Base-by-base conservation (phyloP, 345 rosid genomes). In the Luvunga scandens region DNA sequence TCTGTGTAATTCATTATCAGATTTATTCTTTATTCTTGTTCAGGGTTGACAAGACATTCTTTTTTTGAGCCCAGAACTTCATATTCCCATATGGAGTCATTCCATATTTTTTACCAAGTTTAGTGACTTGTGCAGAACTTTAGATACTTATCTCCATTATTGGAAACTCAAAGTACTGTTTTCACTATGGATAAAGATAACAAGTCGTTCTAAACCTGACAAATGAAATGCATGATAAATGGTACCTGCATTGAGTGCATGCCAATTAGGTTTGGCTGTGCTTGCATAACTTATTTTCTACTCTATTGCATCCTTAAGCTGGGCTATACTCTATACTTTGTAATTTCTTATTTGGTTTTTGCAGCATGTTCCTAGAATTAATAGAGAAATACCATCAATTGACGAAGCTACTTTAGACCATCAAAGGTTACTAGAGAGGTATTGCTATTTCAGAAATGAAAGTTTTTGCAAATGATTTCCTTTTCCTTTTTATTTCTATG, bases 381-480 rank as follows among this genome's bases (percentile, higher is more conserved):
- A 90, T 80, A 89, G 93, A 69, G 90, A 90, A 77, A 87, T 90
- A 77, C 93, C 93, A 25, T 87, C 93, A 0, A 55, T 87, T 25
- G 93, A 90, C 75, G 90, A 85, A 76, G 90, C 91, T 24, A 87
- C 91, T 78, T 77, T 87, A 75, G 93, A 90, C 82, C 91, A 90
- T 79, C 89, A 87, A 72, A 87, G 93, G 78, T 88, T 91, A 75
- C 82, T 85, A 16, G 89, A 86, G 76, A 89, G 94, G 94, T 89
- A 70, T 68, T 55, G 22, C 22, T 69, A 72, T 75, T 72, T 62
- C 76, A 19, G 50, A 48, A 50, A 36, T 53, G n/a, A 16, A 55
- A 13, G 2, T 3, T 66, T 33, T 19, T 36, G 45, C 67, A 16
- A 53, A 60, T 57, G 42, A 42, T 66, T 78, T 25, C 4, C 70